A percentile compares a stretch with the other conserved stretches of the same genome.
These are phyloP conservation scores for Dichomitus squalens DNA, from an alignment of 1,284 basidiomycete genomes.

Conservation along the genomic window DNA sequence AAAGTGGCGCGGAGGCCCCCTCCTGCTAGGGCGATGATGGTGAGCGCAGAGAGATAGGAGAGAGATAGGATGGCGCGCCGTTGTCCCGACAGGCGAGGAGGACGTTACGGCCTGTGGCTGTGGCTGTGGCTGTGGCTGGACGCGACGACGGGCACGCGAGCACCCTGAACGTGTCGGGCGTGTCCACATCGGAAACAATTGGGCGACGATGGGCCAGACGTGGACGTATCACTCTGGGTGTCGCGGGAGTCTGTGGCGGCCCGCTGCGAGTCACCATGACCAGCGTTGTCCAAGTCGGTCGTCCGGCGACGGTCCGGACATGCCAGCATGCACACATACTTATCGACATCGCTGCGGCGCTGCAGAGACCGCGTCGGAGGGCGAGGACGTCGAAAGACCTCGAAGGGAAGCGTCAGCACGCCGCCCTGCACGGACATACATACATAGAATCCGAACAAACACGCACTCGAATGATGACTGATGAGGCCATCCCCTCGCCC, in stretches of 20 bases:
- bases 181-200: not conserved
- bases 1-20: not conserved
- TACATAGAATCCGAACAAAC: too few relatives aligned
- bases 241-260: too few relatives aligned
- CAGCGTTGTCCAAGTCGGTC: too few relatives aligned
- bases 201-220: not conserved
- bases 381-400: not conserved
- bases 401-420: too few relatives aligned
- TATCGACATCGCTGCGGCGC: not conserved
- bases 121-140: too few relatives aligned
- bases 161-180: not conserved
- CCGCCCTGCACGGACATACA: too few relatives aligned
- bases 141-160: not conserved
- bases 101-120: not conserved
- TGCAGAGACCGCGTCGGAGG: not conserved
- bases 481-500: not conserved
- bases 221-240: not conserved
- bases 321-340: too few relatives aligned
- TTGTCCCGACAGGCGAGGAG: conserved; percentile 9
- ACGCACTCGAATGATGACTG: too few relatives aligned
- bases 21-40: not conserved
- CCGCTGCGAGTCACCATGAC: too few relatives aligned
- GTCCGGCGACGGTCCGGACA: too few relatives aligned
- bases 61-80: conserved; percentile 20
- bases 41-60: conserved; percentile 10